phyloP scores from a whole-genome alignment of 305 asterid genomes.

The Striga hermonthica region DNA sequence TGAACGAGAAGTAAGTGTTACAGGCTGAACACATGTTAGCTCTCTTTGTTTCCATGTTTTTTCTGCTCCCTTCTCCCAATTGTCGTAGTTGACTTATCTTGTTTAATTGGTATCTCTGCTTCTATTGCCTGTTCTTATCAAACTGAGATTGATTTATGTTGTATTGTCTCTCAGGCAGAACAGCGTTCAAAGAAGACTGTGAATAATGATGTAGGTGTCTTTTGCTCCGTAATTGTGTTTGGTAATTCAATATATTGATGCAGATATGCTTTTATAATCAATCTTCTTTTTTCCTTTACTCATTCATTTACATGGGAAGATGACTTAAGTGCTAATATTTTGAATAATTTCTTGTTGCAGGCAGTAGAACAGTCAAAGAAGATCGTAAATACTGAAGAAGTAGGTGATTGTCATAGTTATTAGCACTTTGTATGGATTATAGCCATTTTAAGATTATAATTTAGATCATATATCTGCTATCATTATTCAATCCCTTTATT shows the following conservation, averaged over 20 bases:
- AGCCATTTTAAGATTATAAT: neutral
- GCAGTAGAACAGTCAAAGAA: constrained; percentile 38
- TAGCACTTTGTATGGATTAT: constrained; percentile 19
- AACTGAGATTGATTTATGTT: constrained; percentile 25
- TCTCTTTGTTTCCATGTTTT: constrained; percentile 23
- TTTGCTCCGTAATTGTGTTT: constrained; percentile 29
- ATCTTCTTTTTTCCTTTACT: constrained; percentile 9
- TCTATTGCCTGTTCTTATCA: constrained; percentile 20
- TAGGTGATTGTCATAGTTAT: constrained; percentile 33
- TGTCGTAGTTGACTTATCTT: constrained; percentile 12
- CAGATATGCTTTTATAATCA: constrained; percentile 15
- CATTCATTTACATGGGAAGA: constrained; percentile 8
- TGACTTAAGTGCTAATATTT: constrained; percentile 27
- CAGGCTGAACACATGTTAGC: constrained; percentile 13
- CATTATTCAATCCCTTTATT: constrained; percentile 18
- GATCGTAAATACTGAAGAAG: constrained; percentile 35
- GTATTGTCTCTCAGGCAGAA: constrained; percentile 36
- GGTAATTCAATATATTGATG: constrained; percentile 18
- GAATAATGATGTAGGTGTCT: constrained; percentile 40
- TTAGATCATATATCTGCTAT: constrained; percentile 16
- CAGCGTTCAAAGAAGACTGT: constrained; percentile 31
- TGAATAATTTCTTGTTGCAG: constrained; percentile 33
- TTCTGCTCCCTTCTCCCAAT: constrained; percentile 13
- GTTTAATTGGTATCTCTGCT: constrained; percentile 7
- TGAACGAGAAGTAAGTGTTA: constrained; percentile 45